These are phyloP conservation scores for Rhodotorula kratochvilovae DNA, from an alignment of 768 basidiomycete genomes.

Conservation along the genomic window DNA sequence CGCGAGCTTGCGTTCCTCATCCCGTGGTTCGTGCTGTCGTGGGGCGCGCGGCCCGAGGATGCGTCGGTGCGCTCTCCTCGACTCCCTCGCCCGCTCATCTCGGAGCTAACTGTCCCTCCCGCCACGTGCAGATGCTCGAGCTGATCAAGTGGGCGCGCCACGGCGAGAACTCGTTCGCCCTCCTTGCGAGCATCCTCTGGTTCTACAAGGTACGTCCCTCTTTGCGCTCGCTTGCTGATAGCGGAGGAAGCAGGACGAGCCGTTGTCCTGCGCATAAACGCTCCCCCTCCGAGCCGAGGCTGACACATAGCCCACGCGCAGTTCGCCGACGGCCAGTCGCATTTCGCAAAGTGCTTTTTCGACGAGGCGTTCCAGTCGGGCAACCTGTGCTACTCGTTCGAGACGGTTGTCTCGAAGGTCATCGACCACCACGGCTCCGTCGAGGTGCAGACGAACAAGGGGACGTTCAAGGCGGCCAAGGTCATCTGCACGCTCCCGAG, in stretches of 20 bases:
- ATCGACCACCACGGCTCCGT: slow-evolving; percentile 12
- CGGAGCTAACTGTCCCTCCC: background rate
- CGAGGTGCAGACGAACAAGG: slow-evolving; percentile 9
- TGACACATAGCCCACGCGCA: background rate
- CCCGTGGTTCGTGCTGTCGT: slow-evolving; percentile 7
- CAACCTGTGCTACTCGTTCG: slow-evolving; percentile 4
- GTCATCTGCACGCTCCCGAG: slow-evolving; percentile 4
- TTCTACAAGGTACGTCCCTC: slow-evolving; percentile 5
- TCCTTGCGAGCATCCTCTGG: background rate
- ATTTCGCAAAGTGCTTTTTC: slow-evolving; percentile 12
- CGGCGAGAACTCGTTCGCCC: slow-evolving; percentile 5
- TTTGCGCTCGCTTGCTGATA: too few relatives aligned
- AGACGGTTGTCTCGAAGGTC: background rate
- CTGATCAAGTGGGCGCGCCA: slow-evolving; percentile 5
- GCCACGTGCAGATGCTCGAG: background rate
- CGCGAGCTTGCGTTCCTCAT: slow-evolving; percentile 4
- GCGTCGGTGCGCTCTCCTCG: background rate
- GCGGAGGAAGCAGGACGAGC: too few relatives aligned
- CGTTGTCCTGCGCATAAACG: too few relatives aligned
- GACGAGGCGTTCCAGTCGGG: background rate
- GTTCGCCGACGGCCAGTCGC: slow-evolving; percentile 6
- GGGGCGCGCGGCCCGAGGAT: background rate
- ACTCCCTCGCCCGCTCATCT: too few relatives aligned
- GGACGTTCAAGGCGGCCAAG: slow-evolving; percentile 7
- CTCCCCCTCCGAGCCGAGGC: background rate